A percentile compares a stretch with the other conserved stretches of the same genome.
Conservation (phyloP, 805 yeast genomes). For the Trichomonascus vanleenenianus region DNA sequence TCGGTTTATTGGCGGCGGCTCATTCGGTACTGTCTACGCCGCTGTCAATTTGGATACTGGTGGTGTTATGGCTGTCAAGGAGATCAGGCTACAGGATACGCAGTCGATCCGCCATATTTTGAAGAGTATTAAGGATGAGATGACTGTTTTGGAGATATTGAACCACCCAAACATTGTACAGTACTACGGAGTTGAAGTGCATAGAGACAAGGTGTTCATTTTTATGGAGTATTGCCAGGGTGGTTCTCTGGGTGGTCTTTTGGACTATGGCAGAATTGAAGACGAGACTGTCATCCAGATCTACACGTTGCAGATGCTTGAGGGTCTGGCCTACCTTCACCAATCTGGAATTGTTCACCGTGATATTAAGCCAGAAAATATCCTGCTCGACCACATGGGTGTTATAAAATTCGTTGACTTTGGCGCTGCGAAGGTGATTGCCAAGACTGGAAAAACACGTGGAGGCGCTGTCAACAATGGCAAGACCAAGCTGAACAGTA, state of each 20-base stretch:
- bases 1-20: constrained; percentile 85
- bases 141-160: constrained; percentile 91
- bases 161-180: constrained; percentile 96
- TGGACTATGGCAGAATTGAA: constrained; percentile 90
- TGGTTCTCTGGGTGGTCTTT: constrained; percentile 78
- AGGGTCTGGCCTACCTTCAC: constrained; percentile 90
- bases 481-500: constrained; percentile 33
- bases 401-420: constrained; percentile 94
- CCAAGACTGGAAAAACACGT: constrained; percentile 29
- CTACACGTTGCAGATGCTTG: constrained; percentile 85
- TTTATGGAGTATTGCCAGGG: constrained; percentile 98
- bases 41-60: constrained; percentile 93
- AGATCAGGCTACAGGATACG: constrained; percentile 81
- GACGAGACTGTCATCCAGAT: constrained; percentile 90
- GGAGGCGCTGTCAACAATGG: constrained; percentile 19
- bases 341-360: constrained; percentile 94
- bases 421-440: constrained; percentile 87
- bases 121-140: constrained; percentile 88
- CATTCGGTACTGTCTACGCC: constrained; percentile 90
- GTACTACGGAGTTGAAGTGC: constrained; percentile 95
- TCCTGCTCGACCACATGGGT: constrained; percentile 82
- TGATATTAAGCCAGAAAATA: constrained; percentile 93
- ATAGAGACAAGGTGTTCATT: constrained; percentile 86
- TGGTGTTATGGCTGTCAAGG: constrained; percentile 94
- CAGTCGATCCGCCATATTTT: constrained; percentile 78